These are phyloP conservation scores for Mesostigma viride DNA, from an alignment of 139 green algal genomes.

Conservation along the genomic window DNA sequence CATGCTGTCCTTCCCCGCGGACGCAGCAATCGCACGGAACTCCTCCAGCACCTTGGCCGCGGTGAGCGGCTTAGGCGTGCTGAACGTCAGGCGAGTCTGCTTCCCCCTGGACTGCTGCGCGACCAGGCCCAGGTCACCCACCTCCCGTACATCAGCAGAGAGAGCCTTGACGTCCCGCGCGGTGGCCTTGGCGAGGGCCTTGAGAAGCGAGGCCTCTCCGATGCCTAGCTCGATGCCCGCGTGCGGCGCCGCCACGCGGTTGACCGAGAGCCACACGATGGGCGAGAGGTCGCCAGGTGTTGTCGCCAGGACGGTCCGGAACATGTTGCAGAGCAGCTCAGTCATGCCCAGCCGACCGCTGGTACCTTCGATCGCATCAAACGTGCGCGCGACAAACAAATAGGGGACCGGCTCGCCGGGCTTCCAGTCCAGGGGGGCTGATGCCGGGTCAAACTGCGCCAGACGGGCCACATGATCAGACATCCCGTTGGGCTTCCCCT, in stretches of 20 bases:
- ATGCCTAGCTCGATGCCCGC: slow-evolving; percentile 88
- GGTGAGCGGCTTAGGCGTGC: slow-evolving; percentile 40
- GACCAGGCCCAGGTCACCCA: slow-evolving; percentile 75
- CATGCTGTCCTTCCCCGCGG: neutral
- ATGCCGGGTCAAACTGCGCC: too few species aligned
- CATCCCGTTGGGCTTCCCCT: too few species aligned
- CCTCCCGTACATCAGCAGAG: slow-evolving; percentile 4
- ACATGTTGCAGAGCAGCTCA: slow-evolving; percentile 52
- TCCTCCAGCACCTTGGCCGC: slow-evolving; percentile 30
- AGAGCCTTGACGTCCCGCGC: slow-evolving; percentile 58
- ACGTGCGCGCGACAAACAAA: slow-evolving; percentile 21
- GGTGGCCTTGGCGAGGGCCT: slow-evolving; percentile 69
- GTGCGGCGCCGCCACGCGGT: slow-evolving; percentile 77
- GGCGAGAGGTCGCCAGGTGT: slow-evolving; percentile 72
- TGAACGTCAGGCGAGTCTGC: slow-evolving; percentile 39
- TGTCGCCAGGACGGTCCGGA: slow-evolving; percentile 64
- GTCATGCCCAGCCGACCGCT: slow-evolving; percentile 42
- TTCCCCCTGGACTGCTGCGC: slow-evolving; percentile 42
- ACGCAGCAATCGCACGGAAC: slow-evolving; percentile 33
- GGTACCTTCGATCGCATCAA: slow-evolving; percentile 18
- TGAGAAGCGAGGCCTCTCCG: slow-evolving; percentile 83
- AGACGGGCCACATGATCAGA: too few species aligned
- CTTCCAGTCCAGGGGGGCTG: too few species aligned
- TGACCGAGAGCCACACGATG: slow-evolving; percentile 81
- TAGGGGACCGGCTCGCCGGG: slow-evolving; percentile 28